Evolutionary conservation across 2,329 filamentous ascomycete genomes (phyloP), one percentile per base, ranked within the genome.

Genomic region (Pseudocercospora pini-densiflorae): DNA sequence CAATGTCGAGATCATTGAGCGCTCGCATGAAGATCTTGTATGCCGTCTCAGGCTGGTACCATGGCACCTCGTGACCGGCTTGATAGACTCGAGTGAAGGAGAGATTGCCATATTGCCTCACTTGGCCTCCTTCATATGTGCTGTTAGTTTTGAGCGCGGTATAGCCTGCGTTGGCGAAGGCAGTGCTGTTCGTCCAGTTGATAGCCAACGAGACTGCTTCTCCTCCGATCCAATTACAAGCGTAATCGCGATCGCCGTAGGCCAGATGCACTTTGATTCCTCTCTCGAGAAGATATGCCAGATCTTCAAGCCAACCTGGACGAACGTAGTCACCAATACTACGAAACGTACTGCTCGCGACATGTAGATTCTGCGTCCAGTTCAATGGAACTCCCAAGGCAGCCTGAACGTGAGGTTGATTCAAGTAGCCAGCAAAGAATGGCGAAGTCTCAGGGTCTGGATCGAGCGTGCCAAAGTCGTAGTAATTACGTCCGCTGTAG

Each of bases 11-110:
- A 62, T 83, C 82, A 61, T 82, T 78, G 53, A 86, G 79, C 0
- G 81, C 80, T 4, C 86, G 84, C 19, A 81, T 78, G 75, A 88
- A 87, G 59, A 88, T 83, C 64, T 83, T 77, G 62, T 83, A 86
- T 2, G 83, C 80, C 0, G 84, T 85, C 70, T 87, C 80, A 0
- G 86, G 86, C 69, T 87, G 85, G 70, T 87, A 88, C 10, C 47
- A 63, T 1, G 67, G 65, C 24, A 43, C 66, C 29, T 71, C 70
- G 57, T 78, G 75, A 8, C 76, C 76, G 23, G 75, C 71, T 24
- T 77, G 58, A 59, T 76, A 78, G 12, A 78, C 68, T 12, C 77
- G 69, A 12, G 72, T 69, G 72, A 79, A 79, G 1, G 75, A 76
- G 3, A 78, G 71, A 31, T 73, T 71, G 19, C 75, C 75, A 43